phyloP scores from a whole-genome alignment of 257 asterid species.

The Agastache rugosa region DNA sequence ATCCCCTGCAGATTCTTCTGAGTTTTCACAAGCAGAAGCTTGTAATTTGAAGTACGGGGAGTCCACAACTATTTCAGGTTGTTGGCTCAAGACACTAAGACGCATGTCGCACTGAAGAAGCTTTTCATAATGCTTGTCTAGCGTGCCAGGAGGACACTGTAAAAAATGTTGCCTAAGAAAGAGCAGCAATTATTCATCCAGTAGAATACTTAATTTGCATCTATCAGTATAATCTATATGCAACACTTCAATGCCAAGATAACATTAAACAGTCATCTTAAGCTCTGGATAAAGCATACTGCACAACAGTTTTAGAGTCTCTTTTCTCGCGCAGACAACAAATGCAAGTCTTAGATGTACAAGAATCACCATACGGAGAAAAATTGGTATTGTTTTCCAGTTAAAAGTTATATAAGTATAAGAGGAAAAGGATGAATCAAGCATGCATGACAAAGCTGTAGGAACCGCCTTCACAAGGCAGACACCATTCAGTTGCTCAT shows the following conservation, averaged over 20 bases:
- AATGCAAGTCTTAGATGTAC: background rate
- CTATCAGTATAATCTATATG: background rate
- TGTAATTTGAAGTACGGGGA: conserved; percentile 63
- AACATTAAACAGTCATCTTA: conserved; percentile 1
- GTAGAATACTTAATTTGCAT: conserved; percentile 9
- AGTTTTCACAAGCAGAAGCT: conserved; percentile 48
- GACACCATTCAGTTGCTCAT: background rate
- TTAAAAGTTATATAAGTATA: background rate
- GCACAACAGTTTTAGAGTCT: conserved; percentile 12
- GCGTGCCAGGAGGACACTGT: conserved; percentile 69
- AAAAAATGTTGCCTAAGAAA: conserved; percentile 70
- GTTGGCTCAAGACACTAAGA: conserved; percentile 66
- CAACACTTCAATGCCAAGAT: background rate
- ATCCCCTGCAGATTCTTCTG: conserved; percentile 50
- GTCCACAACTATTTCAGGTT: conserved; percentile 55
- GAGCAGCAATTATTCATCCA: conserved; percentile 29
- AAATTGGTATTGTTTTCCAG: background rate
- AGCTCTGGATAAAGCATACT: background rate
- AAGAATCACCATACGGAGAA: conserved; percentile 5
- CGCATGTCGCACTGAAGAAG: conserved; percentile 75
- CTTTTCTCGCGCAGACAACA: background rate
- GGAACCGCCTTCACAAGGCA: conserved; percentile 9
- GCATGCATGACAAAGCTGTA: conserved; percentile 22
- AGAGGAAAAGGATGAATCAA: conserved; percentile 5
- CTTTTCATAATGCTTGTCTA: conserved; percentile 83